These are phyloP conservation scores for Gloeopeniophorella convolvens DNA, from an alignment of 768 basidiomycete species.

Conservation along the genomic window DNA sequence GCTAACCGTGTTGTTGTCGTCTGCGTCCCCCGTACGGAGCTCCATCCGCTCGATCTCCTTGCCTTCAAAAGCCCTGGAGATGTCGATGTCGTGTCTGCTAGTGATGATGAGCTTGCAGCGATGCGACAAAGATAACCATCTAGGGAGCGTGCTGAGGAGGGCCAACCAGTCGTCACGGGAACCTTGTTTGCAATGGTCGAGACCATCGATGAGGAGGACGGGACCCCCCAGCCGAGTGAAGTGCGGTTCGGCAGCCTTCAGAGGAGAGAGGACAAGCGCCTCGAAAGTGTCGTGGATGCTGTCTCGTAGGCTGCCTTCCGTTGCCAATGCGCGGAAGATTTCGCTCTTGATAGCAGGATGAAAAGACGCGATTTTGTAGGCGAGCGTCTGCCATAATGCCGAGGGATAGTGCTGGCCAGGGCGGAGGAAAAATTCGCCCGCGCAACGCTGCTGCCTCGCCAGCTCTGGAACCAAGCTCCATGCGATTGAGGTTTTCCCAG, in stretches of 20 bases:
- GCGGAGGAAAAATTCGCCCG: conserved; percentile 1
- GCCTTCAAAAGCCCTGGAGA: conserved; percentile 3
- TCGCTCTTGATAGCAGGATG: conserved; percentile 11
- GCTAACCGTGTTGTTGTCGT: neutral
- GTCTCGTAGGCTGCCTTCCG: neutral
- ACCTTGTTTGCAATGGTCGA: conserved; percentile 5
- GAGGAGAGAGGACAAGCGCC: conserved; percentile 1
- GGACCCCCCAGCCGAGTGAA: neutral
- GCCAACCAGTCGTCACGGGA: neutral
- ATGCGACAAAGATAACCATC: conserved; percentile 4
- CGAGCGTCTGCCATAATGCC: conserved; percentile 4
- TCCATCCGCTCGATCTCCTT: conserved; percentile 4
- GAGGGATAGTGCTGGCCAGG: neutral
- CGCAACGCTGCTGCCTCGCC: conserved; percentile 8
- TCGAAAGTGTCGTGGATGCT: neutral
- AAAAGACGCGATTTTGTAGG: conserved; percentile 15
- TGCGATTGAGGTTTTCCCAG: conserved; percentile 14
- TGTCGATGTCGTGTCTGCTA: conserved; percentile 4
- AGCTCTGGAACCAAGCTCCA: conserved; percentile 11
- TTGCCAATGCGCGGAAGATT: neutral
- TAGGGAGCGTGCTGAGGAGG: conserved; percentile 1
- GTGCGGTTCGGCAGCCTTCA: neutral
- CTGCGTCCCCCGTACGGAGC: conserved; percentile 4
- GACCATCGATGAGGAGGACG: conserved; percentile 12
- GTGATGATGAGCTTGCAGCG: conserved; percentile 16